Evolutionary conservation across 371 early-diverging fungal genomes (phyloP), one percentile per base, ranked within the genome.

Genomic region (Rhizopus stolonifer): DNA sequence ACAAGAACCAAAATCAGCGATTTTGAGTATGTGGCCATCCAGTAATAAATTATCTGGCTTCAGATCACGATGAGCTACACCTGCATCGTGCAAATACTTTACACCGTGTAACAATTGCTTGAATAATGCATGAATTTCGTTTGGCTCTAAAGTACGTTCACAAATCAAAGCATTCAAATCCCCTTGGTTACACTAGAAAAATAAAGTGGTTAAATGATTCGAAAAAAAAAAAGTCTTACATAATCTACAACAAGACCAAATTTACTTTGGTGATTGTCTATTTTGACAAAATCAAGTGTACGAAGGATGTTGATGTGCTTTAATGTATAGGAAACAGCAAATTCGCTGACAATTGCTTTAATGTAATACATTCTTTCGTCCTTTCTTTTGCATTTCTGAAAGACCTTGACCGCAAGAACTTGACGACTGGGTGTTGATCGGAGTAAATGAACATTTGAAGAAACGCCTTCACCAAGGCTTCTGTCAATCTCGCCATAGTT

Each of bases 1-100:
- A 0, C 94, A 85, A 34, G 94, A 80, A 1, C 97, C 97, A 80
- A 96, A 96, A 65, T 96, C 96, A 11, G 92, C 82, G 24, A 96
- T 84, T 66, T 92, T 91, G 39, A 93, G 60, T 5, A 25, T 14
- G 18, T 46, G 48, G 13, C 55, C 23, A 13, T 48, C 36, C 8
- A 90, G 54, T 43, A 89, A 59, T 8, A 84, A 68, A 51, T 88
- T 90, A 32, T 74, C 74, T 0, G 86, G 87, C 48, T 90, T 90
- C 36, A 90, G 74, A 49, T 90, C 90, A 47, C 92, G 76, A 54
- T 93, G 92, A 15, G 88, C 86, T 7, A 93, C 86, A 8, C 81
- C 82, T 24, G 81, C 61, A 18, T 55, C 47, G 60, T 93, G 93
- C 46, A 93, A 55, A 67, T 91, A 88, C 17, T 79, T 61, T 17